A percentile compares a stretch with the other conserved stretches of the same genome.
Evolutionary conservation across 768 basidiomycete genomes (phyloP).

Genomic region (Scleroderma citrinum): DNA sequence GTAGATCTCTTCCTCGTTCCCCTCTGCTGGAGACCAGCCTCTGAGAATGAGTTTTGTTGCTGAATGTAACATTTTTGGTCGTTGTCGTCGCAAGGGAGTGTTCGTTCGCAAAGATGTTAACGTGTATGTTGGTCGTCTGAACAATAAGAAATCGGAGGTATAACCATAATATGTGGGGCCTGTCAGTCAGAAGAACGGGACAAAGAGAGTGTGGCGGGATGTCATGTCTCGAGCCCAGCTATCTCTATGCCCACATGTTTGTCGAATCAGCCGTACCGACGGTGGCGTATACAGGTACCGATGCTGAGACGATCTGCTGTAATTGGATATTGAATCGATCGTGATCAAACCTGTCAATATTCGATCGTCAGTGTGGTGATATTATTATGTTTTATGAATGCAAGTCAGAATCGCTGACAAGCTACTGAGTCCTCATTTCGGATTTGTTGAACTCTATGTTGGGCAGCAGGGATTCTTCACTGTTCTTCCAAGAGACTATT

Average conservation of each 20-base stretch:
- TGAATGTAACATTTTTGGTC: constrained; percentile 3
- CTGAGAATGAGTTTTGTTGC: constrained; percentile 8
- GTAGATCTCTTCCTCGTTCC: constrained; percentile 24
- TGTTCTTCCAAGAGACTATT: too few relatives aligned
- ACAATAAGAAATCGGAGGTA: background rate
- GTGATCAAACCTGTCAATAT: constrained; percentile 5
- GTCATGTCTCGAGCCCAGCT: background rate
- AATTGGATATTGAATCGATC: constrained; percentile 2
- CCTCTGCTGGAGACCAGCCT: constrained; percentile 25
- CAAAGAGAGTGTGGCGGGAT: background rate
- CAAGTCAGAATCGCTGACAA: background rate
- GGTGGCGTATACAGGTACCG: background rate
- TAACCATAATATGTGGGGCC: background rate
- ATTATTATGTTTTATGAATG: background rate
- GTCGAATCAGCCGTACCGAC: background rate
- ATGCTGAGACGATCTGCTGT: constrained; percentile 3
- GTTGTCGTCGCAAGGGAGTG: background rate
- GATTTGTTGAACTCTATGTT: too few relatives aligned
- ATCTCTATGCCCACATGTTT: background rate
- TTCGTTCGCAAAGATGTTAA: background rate
- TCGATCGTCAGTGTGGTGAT: background rate
- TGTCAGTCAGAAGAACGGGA: constrained; percentile 1
- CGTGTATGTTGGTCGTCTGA: background rate
- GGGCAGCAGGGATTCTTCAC: too few relatives aligned
- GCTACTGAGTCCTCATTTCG: background rate